Base-by-base conservation (phyloP, 2,329 filamentous ascomycete species). In the Epichloe uncinata region DNA sequence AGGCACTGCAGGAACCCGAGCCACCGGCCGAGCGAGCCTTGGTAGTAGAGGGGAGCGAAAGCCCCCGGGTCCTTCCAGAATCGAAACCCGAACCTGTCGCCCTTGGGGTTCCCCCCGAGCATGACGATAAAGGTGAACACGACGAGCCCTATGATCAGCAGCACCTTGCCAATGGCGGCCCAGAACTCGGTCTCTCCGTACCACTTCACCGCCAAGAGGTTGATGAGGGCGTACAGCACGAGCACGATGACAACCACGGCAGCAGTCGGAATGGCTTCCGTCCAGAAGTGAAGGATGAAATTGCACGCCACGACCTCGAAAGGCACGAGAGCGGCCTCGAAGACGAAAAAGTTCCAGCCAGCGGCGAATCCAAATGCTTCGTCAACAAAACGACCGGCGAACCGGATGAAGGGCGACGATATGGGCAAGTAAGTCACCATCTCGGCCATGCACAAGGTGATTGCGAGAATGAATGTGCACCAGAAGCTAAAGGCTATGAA, bases 71-170 rank as follows among this genome's bases (percentile, higher is more conserved):
- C 68, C 3, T 74, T 70, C 79, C 80, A 84, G 62, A 76, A 80
- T 0, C 64, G 74, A 61, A 91, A 91, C 1, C 86, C 86, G 54
- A 86, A 86, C 0, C 77, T 71, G 56, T 90, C 84, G 37, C 77
- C 71, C 1, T 80, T 63, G 0, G 88, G 88, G 56, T 91, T 93
- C 88, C 7, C 87, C 88, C 87, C 88, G 1, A 93, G 69, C 82
- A 93, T 91, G 55, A 81, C 79, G 55, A 94, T 74, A 60, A 95
- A 87, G 2, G 87, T 91, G 68, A 87, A 90, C 54, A 80, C 58
- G 56, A 90, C 75, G 47, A 91, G 72, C 1, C 79, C 84, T 36
- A 88, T 66, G 52, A 86, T 85, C 47, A 89, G 73, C 2, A 89
- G 57, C 3, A 88, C 76, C 62, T 89, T 88, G 49, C 82, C 82